Conservation (phyloP, 2,329 filamentous ascomycete species). For the Penicillium sp. region DNA sequence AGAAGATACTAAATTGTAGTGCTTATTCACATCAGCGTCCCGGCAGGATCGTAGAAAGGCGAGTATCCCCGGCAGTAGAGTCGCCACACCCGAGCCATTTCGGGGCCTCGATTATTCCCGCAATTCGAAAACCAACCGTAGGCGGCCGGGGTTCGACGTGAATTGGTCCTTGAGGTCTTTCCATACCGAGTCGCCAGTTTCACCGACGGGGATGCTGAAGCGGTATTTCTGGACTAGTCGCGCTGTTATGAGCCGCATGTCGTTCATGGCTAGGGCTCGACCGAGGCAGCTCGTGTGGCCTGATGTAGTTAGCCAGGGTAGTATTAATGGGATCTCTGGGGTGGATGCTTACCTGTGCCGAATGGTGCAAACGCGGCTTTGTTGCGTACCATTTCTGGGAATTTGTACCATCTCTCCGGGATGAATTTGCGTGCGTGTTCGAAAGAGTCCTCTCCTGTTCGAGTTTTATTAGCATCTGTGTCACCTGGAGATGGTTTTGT, state of each 20-base stretch:
- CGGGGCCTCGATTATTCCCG: not conserved
- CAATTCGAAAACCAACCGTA: constrained; percentile 13
- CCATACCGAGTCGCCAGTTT: constrained; percentile 8
- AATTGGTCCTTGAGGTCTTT: constrained; percentile 14
- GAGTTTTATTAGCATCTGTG: not conserved
- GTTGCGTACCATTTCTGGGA: constrained; percentile 16
- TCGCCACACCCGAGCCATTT: not conserved
- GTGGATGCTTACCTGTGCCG: constrained; percentile 8
- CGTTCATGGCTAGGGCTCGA: constrained; percentile 18
- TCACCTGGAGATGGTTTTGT: not conserved
- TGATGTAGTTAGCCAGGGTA: not conserved
- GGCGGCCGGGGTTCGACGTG: constrained; percentile 13
- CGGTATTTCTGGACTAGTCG: constrained; percentile 11
- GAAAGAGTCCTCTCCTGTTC: constrained; percentile 15
- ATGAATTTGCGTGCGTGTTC: constrained; percentile 14
- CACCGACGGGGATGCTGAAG: constrained; percentile 8
- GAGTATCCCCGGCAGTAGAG: not conserved
- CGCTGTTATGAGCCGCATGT: constrained; percentile 16
- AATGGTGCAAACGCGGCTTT: constrained; percentile 17
- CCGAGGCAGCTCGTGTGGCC: constrained; percentile 17
- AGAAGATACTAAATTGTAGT: not conserved
- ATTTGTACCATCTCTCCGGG: constrained; percentile 18
- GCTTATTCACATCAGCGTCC: not conserved
- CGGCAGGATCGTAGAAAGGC: not conserved
- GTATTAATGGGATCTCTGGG: not conserved